Conservation (phyloP, 805 yeast genomes). For the Yarrowia porcina region DNA sequence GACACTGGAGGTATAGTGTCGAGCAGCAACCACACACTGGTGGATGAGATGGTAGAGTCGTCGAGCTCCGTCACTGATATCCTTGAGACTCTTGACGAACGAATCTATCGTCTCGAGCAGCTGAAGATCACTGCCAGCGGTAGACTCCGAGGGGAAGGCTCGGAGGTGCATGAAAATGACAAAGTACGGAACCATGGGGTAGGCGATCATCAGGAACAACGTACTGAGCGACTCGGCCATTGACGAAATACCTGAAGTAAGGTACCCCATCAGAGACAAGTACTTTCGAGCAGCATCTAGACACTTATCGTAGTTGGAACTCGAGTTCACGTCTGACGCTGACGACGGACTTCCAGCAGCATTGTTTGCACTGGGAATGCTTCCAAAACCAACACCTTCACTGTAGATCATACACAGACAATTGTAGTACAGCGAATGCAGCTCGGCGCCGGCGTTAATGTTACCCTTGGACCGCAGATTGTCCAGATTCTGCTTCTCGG, state of each 20-base stretch:
- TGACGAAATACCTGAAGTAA: not conserved
- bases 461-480: conserved; percentile 17
- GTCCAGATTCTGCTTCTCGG: conserved; percentile 14
- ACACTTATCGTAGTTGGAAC: conserved; percentile 5
- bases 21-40: conserved; percentile 10
- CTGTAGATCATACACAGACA: conserved; percentile 18
- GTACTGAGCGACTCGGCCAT: conserved; percentile 7
- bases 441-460: conserved; percentile 15
- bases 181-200: conserved; percentile 18
- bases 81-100: not conserved
- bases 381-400: not conserved
- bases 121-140: not conserved
- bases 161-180: conserved; percentile 14
- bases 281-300: conserved; percentile 13
- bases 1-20: not conserved
- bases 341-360: conserved; percentile 5
- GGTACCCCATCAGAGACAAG: not conserved
- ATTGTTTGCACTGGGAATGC: conserved; percentile 2
- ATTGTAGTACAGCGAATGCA: conserved; percentile 8
- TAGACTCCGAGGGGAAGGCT: not conserved
- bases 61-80: not conserved
- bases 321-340: not conserved
- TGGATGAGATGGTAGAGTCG: conserved; percentile 6
- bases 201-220: conserved; percentile 3
- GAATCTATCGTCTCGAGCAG: not conserved